These are phyloP conservation scores for Orbilia brochopaga DNA, from an alignment of 2,329 filamentous ascomycete genomes.

Conservation along the genomic window DNA sequence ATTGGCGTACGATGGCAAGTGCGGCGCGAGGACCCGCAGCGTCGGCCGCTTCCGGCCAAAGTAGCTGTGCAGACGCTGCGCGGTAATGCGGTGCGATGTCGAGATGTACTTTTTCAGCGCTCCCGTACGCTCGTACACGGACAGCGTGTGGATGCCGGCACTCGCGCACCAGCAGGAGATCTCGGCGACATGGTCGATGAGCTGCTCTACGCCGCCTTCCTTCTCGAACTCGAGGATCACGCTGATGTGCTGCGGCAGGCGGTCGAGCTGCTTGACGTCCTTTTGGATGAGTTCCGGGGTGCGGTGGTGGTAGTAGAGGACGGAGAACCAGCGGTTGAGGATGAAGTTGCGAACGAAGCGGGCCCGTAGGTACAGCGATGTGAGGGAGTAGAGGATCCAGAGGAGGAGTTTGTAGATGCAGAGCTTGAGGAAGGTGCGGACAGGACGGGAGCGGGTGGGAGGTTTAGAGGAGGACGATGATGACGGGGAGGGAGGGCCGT, in stretches of 20 bases:
- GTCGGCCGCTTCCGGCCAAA: slow-evolving; percentile 77
- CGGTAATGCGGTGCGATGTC: slow-evolving; percentile 79
- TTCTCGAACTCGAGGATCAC: slow-evolving; percentile 79
- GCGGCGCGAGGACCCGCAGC: slow-evolving; percentile 75
- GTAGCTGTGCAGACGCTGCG: slow-evolving; percentile 81
- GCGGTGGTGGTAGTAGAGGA: slow-evolving; percentile 93
- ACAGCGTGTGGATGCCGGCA: slow-evolving; percentile 83
- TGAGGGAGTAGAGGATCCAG: slow-evolving; percentile 75
- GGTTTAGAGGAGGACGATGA: slow-evolving; percentile 15
- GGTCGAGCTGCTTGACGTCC: slow-evolving; percentile 76
- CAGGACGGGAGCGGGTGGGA: slow-evolving; percentile 57
- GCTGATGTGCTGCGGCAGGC: slow-evolving; percentile 83
- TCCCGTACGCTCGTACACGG: slow-evolving; percentile 92
- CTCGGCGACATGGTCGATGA: slow-evolving; percentile 90
- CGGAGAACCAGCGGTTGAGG: slow-evolving; percentile 75
- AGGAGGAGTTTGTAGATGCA: slow-evolving; percentile 73
- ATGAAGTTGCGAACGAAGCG: slow-evolving; percentile 80
- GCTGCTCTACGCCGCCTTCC: slow-evolving; percentile 74
- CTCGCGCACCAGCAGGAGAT: slow-evolving; percentile 91
- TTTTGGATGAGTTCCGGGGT: slow-evolving; percentile 90
- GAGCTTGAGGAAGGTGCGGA: slow-evolving; percentile 68
- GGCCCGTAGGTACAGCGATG: slow-evolving; percentile 84
- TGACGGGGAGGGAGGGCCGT: slow-evolving; percentile 13
- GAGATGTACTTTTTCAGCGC: slow-evolving; percentile 87
- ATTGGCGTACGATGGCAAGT: slow-evolving; percentile 64